phyloP scores from a whole-genome alignment of 2,329 filamentous ascomycete genomes.

The Plectosphaerella plurivora region DNA sequence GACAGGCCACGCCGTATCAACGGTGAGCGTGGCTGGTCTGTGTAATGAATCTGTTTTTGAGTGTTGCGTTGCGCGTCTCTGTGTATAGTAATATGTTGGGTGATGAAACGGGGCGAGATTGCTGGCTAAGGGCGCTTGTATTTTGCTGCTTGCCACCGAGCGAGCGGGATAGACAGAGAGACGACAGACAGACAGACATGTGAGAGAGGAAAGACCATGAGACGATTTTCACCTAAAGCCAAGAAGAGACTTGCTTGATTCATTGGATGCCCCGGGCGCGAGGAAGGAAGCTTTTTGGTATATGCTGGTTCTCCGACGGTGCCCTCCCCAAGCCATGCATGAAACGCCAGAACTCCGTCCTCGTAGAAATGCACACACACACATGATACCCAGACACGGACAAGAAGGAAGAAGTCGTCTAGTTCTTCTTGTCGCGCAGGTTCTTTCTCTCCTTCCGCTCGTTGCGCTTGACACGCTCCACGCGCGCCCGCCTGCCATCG shows the following conservation, averaged over 20 bases:
- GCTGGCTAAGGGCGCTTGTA: background rate
- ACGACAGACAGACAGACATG: no score
- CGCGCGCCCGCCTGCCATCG: slow-evolving; percentile 59
- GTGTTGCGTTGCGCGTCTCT: background rate
- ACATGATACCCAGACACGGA: background rate
- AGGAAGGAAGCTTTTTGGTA: background rate
- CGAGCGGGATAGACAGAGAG: no score
- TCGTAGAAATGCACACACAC: background rate
- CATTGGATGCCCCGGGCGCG: background rate
- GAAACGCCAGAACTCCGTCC: background rate
- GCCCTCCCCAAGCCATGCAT: background rate
- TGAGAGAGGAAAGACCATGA: no score
- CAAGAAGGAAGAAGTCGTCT: background rate
- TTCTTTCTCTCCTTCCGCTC: slow-evolving; percentile 68
- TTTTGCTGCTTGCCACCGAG: no score
- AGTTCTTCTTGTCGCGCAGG: slow-evolving; percentile 35
- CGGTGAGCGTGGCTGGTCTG: background rate
- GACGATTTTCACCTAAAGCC: no score
- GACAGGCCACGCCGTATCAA: background rate
- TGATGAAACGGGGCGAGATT: background rate
- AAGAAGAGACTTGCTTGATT: no score
- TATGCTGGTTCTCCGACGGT: background rate
- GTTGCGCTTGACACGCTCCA: slow-evolving; percentile 67
- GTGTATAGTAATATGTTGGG: background rate
- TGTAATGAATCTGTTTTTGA: background rate